Conservation (phyloP, 495 filamentous ascomycete species). For the Staphylotrichum tortipilum region DNA sequence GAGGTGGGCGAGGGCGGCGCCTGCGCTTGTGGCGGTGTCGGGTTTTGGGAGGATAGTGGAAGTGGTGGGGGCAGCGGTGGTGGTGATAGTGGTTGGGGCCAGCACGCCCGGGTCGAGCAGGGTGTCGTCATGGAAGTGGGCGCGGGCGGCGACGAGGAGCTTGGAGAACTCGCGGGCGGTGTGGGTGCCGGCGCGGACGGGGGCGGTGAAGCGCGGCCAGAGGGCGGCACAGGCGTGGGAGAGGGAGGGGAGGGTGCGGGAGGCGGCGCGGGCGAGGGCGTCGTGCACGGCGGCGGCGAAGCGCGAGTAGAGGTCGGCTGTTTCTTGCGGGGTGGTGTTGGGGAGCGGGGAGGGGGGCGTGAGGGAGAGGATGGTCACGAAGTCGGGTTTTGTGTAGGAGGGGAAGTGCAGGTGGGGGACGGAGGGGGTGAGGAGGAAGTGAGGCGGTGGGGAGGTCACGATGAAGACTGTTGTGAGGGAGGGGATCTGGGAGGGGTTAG, state of each 20-base stretch:
- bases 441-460: slow-evolving; percentile 60
- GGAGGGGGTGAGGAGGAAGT: slow-evolving; percentile 61
- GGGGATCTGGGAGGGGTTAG: slow-evolving; percentile 55
- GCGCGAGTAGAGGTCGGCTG: slow-evolving; percentile 64
- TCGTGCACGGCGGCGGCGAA: slow-evolving; percentile 70
- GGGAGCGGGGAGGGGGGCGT: slow-evolving; percentile 30
- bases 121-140: slow-evolving; percentile 67
- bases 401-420: slow-evolving; percentile 78
- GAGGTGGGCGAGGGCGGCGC: slow-evolving; percentile 31
- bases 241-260: slow-evolving; percentile 55
- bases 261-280: slow-evolving; percentile 56
- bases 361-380: slow-evolving; percentile 58
- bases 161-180: slow-evolving; percentile 72
- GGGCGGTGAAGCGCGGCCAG: slow-evolving; percentile 62
- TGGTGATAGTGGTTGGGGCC: slow-evolving; percentile 23
- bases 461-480: slow-evolving; percentile 71
- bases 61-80: neutral
- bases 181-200: slow-evolving; percentile 55
- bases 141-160: slow-evolving; percentile 63
- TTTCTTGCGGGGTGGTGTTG: slow-evolving; percentile 33
- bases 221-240: slow-evolving; percentile 47
- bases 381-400: slow-evolving; percentile 71
- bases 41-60: neutral
- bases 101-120: slow-evolving; percentile 64
- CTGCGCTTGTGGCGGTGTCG: slow-evolving; percentile 6